Conservation (phyloP, 805 yeast species). For the Candida alai region DNA sequence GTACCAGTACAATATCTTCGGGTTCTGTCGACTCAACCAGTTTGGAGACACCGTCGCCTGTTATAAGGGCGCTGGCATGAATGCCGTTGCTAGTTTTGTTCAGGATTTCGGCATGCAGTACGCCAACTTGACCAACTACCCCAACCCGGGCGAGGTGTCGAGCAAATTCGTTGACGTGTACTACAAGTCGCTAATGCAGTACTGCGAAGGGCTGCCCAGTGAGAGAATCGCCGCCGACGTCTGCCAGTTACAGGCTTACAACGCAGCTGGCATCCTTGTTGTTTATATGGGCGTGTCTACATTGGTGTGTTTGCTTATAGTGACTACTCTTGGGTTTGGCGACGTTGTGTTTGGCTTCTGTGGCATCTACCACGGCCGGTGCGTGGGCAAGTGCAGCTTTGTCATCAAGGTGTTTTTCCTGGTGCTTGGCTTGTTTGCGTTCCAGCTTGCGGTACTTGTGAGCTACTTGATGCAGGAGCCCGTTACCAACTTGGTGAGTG, state of each 20-base stretch:
- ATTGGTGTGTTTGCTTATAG: background rate
- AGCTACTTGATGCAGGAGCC: constrained; percentile 2
- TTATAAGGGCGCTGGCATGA: constrained; percentile 5
- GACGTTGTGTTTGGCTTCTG: background rate
- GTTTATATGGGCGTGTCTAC: background rate
- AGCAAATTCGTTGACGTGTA: constrained; percentile 3
- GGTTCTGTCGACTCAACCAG: constrained; percentile 6
- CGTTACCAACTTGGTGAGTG: background rate
- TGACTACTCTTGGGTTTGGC: background rate
- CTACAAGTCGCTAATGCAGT: constrained; percentile 2
- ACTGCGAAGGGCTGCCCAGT: constrained; percentile 3
- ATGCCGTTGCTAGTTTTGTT: constrained; percentile 5
- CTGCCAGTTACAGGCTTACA: constrained; percentile 6
- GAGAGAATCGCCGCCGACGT: background rate
- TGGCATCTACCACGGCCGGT: background rate
- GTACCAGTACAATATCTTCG: constrained; percentile 8
- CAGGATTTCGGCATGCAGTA: constrained; percentile 6
- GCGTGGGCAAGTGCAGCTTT: background rate
- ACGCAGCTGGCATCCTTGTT: background rate
- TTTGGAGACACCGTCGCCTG: constrained; percentile 1
- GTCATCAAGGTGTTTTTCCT: background rate
- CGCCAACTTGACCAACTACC: constrained; percentile 2
- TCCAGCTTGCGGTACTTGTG: background rate
- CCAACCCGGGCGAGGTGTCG: background rate
- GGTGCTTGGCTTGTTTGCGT: background rate